phyloP scores from a whole-genome alignment of 1,284 basidiomycete genomes.

The Amylostereum areolatum region DNA sequence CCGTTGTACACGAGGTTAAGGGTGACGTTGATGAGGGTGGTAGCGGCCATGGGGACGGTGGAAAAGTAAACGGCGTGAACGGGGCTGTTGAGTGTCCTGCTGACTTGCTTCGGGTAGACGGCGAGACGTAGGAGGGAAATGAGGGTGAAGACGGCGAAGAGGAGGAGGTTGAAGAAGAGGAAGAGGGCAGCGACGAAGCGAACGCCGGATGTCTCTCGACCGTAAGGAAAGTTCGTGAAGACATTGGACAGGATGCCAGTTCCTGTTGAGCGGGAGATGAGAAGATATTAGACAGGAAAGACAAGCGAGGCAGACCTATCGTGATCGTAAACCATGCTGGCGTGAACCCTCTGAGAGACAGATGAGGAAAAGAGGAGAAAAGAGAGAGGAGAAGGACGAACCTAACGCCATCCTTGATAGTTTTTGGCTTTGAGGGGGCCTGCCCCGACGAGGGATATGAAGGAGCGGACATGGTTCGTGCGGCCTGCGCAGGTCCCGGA shows the following conservation, averaged over 20 bases:
- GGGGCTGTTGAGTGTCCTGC: conserved; percentile 51
- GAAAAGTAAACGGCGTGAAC: conserved; percentile 64
- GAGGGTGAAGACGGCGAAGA: conserved; percentile 54
- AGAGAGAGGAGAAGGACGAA: neutral
- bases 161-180: conserved; percentile 60
- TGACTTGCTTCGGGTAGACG: conserved; percentile 52
- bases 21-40: conserved; percentile 55
- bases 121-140: conserved; percentile 47
- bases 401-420: conserved; percentile 1
- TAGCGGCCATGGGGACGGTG: conserved; percentile 66
- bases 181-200: conserved; percentile 42
- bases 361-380: neutral
- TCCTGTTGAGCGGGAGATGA: conserved; percentile 26
- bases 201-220: conserved; percentile 31
- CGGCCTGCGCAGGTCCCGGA: conserved; percentile 1
- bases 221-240: conserved; percentile 51
- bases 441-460: neutral
- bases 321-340: conserved; percentile 47
- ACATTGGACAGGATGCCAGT: conserved; percentile 52
- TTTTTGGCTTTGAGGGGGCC: neutral
- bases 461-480: too few species aligned
- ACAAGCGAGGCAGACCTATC: conserved; percentile 37
- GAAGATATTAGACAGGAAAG: neutral
- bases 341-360: conserved; percentile 28
- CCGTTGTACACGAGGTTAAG: conserved; percentile 35